Base-by-base conservation (phyloP, 495 filamentous ascomycete genomes). In the Penicillium manginii region DNA sequence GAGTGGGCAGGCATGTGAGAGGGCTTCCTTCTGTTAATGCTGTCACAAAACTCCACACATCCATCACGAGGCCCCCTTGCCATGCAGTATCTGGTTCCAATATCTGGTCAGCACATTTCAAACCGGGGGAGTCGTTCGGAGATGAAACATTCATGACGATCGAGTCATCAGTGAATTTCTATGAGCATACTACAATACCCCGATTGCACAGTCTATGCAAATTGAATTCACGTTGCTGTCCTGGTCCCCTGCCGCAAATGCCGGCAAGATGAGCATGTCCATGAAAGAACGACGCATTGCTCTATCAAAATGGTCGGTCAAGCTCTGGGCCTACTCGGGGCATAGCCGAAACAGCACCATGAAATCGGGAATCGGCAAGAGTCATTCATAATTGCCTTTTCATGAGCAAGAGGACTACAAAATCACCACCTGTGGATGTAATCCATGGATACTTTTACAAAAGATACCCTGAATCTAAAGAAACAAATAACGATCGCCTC, bases 1-100 rank as follows among this genome's bases (percentile, higher is more conserved):
- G 90, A 93, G 68, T 93, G 90, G 90, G 89, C 87, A 43, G 89
- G 88, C 23, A 92, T 93, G 88, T 93, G 73, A 79, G 39, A 4
- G 21, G 21, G 12, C 7, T 14, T 49, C 21, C 21, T 26, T 8
- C 17, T 39, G 35, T 43, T 19, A 1, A 21, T 4, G 7, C 40
- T 43, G 17, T n/a, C 15, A 2, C n/a, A 18, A 12, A 18, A 12
- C 3, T 43, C 19, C 15, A 39, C 12, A 14, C 4, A 12, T 39
- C 4, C 35, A 29, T 29, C 26, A 29, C 6, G 26, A 29, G 26
- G 9, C 6, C 6, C 26, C 9, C 26, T 29, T 8, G n/a, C 26
- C 26, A 29, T 29, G 26, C 26, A 29, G 3, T 29, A 8, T 29
- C 26, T n/a, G n/a, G n/a, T n/a, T n/a, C n/a, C 26, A 29, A 1